Evolutionary conservation across 1,139 yeast genomes (phyloP), one percentile per base, ranked within the genome.

Genomic region (Suhomyces bolitotheri): DNA sequence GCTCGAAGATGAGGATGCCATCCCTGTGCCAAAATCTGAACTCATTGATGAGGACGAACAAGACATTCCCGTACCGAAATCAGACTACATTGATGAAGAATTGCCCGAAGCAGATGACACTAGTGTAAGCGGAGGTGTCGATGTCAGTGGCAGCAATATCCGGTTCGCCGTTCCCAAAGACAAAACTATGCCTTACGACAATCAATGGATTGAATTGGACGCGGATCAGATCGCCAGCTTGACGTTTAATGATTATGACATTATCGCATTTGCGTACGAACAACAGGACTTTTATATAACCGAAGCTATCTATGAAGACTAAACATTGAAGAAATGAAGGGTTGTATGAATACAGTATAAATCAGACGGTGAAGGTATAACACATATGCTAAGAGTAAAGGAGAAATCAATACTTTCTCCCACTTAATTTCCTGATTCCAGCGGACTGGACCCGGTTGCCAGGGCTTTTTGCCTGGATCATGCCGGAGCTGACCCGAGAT

Each of bases 241-340:
- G 7, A 50, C 52, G 17, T 62, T 71, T 37, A 58, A 55, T 25
- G 76, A 70, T 46, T 64, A 62, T 39, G 69, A 65, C 33, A 55
- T 66, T 10, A 39, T 71, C 19, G 73, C 74, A 2, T 76, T 76
- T 51, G 64, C 64, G 10, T 50, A 59, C 29, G 48, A 45, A 3
- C 72, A 66, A 24, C 75, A 68, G 31, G 56, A 49, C 2, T 73
- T 72, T 43, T 44, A 49, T 20, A 62, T 74, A 7, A 53, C 54
- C 6, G 73, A 71, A 44, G 73, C 78, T 1, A 64, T 65, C 22
- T 66, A 64, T 47, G 71, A 66, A 27, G 73, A 67, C 39, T 47
- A 53, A 34, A 29, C 24, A 29, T 11, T 11, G 30, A 29, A 34
- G 34, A 27, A 24, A 25, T 22, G 31, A 33, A 25, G 22, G 31